Evolutionary conservation across 192 early-diverging fungal species (phyloP).

Genomic region (Backusella macrospora): DNA sequence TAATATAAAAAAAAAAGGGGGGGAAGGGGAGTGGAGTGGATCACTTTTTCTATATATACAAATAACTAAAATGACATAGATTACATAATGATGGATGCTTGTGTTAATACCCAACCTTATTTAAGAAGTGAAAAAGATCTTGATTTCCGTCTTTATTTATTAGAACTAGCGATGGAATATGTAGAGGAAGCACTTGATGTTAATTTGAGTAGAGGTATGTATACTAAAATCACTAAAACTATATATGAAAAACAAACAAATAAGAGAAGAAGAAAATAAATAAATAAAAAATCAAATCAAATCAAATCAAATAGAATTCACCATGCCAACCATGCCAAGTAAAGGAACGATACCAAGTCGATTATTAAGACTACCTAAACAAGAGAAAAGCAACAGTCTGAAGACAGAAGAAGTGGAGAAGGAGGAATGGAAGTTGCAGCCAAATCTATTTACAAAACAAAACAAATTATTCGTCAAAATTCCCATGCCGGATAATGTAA

Average conservation of each 20-base stretch:
- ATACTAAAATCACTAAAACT: neutral
- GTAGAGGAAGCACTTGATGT: constrained; percentile 65
- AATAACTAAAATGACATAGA: constrained; percentile 36
- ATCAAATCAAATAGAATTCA: constrained; percentile 64
- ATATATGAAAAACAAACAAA: neutral
- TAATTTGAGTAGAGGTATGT: constrained; percentile 60
- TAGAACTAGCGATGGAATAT: constrained; percentile 68
- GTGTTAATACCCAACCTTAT: constrained; percentile 60
- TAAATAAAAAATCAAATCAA: too few species aligned
- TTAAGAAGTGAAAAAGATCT: constrained; percentile 56
- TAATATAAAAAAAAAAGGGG: neutral
- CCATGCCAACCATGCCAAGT: constrained; percentile 53
- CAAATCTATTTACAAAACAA: constrained; percentile 9
- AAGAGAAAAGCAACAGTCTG: constrained; percentile 20
- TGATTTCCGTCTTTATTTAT: constrained; percentile 69
- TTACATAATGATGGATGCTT: constrained; percentile 70
- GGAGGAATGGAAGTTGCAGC: constrained; percentile 8
- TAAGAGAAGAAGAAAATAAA: neutral
- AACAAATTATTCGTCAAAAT: constrained; percentile 4
- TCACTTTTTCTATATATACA: neutral
- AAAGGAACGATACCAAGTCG: constrained; percentile 65
- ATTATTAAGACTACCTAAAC: constrained; percentile 54
- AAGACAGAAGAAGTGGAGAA: constrained; percentile 29
- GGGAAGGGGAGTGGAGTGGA: too few species aligned
- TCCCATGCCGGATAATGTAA: constrained; percentile 16